phyloP scores from a whole-genome alignment of 192 early-diverging fungal genomes.

The Diversispora eburnea region DNA sequence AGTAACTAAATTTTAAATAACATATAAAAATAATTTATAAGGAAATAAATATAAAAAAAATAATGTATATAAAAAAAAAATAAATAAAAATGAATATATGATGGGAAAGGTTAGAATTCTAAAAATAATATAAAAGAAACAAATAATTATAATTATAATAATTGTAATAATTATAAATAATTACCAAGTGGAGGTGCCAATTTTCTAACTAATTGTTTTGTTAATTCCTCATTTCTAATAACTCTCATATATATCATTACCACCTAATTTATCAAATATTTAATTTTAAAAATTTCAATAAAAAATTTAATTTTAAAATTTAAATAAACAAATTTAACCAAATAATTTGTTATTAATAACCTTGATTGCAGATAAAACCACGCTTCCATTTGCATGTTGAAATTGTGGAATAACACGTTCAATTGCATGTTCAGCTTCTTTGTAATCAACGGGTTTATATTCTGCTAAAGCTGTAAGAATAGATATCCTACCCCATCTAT shows the following conservation, averaged over 20 bases:
- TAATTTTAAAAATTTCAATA: too few relatives aligned
- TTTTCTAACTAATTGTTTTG: conserved; percentile 72
- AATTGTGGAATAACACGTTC: conserved; percentile 89
- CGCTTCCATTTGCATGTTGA: conserved; percentile 95
- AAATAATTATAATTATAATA: too few relatives aligned
- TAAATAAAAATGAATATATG: too few relatives aligned
- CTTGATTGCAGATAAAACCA: conserved; percentile 88
- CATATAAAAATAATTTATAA: neutral
- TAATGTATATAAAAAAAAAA: too few relatives aligned
- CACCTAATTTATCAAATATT: conserved; percentile 36
- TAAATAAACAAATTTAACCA: too few relatives aligned
- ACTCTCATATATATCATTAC: conserved; percentile 71
- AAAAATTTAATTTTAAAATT: too few relatives aligned
- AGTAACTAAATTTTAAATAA: conserved; percentile 56
- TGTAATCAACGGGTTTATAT: conserved; percentile 68
- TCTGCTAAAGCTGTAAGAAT: conserved; percentile 82
- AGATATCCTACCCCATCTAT: conserved; percentile 90
- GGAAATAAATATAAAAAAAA: neutral
- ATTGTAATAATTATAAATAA: neutral
- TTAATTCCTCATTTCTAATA: conserved; percentile 69
- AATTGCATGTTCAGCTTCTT: conserved; percentile 84
- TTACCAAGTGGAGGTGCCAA: conserved; percentile 93
- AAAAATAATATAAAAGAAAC: neutral
- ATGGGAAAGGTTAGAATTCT: too few relatives aligned
- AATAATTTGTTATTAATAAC: conserved; percentile 31